Percentiles rank a stretch among this genome's conserved stretches.
Conservation (phyloP, 1,284 basidiomycete species). For the Schizopora paradoxa region DNA sequence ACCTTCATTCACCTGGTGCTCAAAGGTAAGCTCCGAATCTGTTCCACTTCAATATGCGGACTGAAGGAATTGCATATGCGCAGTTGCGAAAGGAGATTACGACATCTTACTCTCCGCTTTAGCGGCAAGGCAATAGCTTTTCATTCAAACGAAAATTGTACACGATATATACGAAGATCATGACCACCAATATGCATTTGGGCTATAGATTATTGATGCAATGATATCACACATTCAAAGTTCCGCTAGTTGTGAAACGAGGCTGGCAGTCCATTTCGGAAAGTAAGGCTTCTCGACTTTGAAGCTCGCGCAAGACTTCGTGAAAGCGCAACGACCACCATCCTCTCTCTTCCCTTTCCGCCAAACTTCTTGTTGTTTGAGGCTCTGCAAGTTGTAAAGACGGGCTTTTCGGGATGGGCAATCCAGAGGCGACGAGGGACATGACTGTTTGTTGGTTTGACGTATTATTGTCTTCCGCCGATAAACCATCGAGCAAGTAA, state of each 20-base stretch:
- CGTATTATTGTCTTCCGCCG: constrained; percentile 33
- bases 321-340: constrained; percentile 77
- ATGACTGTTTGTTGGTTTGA: constrained; percentile 40
- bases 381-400: constrained; percentile 46
- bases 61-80: neutral
- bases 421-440: constrained; percentile 51
- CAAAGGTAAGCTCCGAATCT: constrained; percentile 52
- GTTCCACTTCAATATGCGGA: neutral
- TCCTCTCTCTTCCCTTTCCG: constrained; percentile 67
- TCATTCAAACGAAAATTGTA: neutral
- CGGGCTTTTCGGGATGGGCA: constrained; percentile 64
- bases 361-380: constrained; percentile 29
- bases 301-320: constrained; percentile 56
- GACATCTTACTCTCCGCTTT: constrained; percentile 70
- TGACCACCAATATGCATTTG: constrained; percentile 4
- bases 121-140: constrained; percentile 52
- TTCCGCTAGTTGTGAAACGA: constrained; percentile 9
- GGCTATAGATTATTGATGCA: neutral
- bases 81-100: constrained; percentile 76
- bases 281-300: constrained; percentile 22
- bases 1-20: constrained; percentile 70
- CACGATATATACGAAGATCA: neutral
- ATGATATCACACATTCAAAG: constrained; percentile 11
- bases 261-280: constrained; percentile 20
- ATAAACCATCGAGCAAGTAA: constrained; percentile 28